Evolutionary conservation across 345 rosid genomes (phyloP), one percentile per base, ranked within the genome.

Genomic region (Kandelia obovata): DNA sequence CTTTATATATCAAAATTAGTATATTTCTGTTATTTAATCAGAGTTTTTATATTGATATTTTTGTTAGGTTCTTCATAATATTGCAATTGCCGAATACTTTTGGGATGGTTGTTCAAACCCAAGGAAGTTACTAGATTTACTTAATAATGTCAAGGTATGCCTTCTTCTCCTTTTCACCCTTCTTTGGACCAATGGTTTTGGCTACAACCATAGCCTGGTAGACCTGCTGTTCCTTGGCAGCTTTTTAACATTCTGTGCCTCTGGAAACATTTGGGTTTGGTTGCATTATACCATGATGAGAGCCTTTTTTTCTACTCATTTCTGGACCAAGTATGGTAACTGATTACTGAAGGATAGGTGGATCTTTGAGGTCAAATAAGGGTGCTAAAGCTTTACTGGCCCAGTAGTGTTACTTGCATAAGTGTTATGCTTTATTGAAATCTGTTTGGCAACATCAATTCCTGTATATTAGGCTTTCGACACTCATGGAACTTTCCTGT

Each of bases 1-100:
- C 49, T 43, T 43, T 15, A 43, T 43, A 13, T 43, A 13, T 43
- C 4, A 43, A 13, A 43, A 11, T 13, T 43, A 2, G 19, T 13
- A 10, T 25, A 2, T 56, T 56, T 56, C 9, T 10, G 59, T 10
- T 25, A 25, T 25, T 56, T 55, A 21, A 74, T 25, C 23, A 60
- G 20, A 31, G 72, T 78, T 78, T 58, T 62, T 21, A 51, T 65
- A 66, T 72, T 56, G 58, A 55, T 69, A 15, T 66, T 16, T 73
- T 21, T 64, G 49, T 64, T 80, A 96, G 99, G 82, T 96, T 77
- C 87, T 86, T 66, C 99, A 96, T 80, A 92, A 96, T 70, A 92
- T 90, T 80, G 94, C 96, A 60, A 83, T 96, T 72, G 86, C 84
- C 6, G 97, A 90, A 70, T 90, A 77, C 78, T 85, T 85, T 74